A percentile compares a stretch with the other conserved stretches of the same genome.
Evolutionary conservation across 1,139 yeast species (phyloP).

Genomic region (Yamadazyma mexicana): DNA sequence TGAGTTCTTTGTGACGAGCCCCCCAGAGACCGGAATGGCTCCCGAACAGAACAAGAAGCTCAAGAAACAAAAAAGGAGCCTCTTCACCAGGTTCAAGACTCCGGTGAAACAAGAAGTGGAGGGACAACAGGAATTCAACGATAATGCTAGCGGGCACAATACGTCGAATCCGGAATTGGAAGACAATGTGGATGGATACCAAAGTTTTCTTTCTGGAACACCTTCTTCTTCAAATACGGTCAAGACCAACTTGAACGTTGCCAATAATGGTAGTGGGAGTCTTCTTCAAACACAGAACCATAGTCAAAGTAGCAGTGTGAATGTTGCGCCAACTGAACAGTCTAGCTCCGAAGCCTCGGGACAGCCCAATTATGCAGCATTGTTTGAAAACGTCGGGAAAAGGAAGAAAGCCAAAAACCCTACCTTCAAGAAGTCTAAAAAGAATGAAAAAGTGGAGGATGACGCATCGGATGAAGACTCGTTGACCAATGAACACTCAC

Average conservation of each 20-base stretch:
- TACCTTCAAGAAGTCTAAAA: slow-evolving; percentile 10
- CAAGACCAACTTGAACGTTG: slow-evolving; percentile 11
- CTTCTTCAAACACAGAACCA: slow-evolving; percentile 4
- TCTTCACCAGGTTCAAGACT: slow-evolving; percentile 44
- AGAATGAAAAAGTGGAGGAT: slow-evolving; percentile 11
- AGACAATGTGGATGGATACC: slow-evolving; percentile 5
- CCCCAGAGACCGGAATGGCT: slow-evolving; percentile 26
- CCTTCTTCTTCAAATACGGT: slow-evolving; percentile 25
- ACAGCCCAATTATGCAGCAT: slow-evolving; percentile 48
- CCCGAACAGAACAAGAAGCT: slow-evolving; percentile 21
- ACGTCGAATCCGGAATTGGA: slow-evolving; percentile 13
- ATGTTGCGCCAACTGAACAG: slow-evolving; percentile 3
- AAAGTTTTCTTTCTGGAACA: slow-evolving; percentile 21
- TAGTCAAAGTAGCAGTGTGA: not conserved
- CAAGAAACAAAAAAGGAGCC: slow-evolving; percentile 35
- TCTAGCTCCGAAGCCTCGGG: slow-evolving; percentile 5
- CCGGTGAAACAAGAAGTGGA: slow-evolving; percentile 25
- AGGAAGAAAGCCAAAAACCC: slow-evolving; percentile 31
- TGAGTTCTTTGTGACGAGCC: slow-evolving; percentile 17
- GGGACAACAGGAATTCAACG: slow-evolving; percentile 11
- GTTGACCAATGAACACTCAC: slow-evolving; percentile 4
- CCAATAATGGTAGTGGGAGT: not conserved
- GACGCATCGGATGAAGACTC: slow-evolving; percentile 9
- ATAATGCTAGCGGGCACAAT: slow-evolving; percentile 12
- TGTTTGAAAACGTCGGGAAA: slow-evolving; percentile 47